phyloP scores from a whole-genome alignment of 75 land plant genomes.

The Selaginella moellendorffii region DNA sequence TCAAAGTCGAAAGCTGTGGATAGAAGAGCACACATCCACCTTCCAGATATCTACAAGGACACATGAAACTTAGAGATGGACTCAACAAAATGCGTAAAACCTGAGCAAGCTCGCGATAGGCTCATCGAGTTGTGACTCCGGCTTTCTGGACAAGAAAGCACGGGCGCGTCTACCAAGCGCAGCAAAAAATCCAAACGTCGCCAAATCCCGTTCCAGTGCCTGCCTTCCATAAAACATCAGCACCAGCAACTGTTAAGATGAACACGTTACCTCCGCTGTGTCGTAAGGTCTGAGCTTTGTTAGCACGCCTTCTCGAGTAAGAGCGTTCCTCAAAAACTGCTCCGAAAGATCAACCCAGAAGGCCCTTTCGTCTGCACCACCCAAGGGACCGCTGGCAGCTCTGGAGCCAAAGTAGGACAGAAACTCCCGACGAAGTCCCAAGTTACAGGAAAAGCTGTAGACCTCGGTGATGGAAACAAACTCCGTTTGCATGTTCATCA shows the following conservation, averaged over 20 bases:
- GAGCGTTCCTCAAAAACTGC: constrained; percentile 59
- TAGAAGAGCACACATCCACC: constrained; percentile 85
- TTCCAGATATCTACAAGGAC: constrained; percentile 54
- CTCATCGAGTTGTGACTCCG: constrained; percentile 35
- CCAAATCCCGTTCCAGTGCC: constrained; percentile 89
- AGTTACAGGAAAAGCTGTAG: constrained; percentile 45
- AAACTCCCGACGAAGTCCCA: constrained; percentile 75
- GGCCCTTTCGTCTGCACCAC: constrained; percentile 38
- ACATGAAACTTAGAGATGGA: not conserved
- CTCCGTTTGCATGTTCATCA: constrained; percentile 73
- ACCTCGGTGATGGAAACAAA: constrained; percentile 50
- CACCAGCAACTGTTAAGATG: not conserved
- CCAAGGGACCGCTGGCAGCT: constrained; percentile 39
- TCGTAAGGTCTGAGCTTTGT: constrained; percentile 70
- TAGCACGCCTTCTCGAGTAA: constrained; percentile 71
- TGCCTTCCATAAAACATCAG: constrained; percentile 18
- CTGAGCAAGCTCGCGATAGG: constrained; percentile 60
- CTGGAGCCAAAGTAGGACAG: constrained; percentile 73
- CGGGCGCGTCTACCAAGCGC: constrained; percentile 83
- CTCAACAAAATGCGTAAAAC: constrained; percentile 18
- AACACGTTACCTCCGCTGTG: constrained; percentile 66
- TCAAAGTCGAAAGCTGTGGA: constrained; percentile 79
- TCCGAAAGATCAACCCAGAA: constrained; percentile 86
- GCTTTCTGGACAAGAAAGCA: constrained; percentile 40
- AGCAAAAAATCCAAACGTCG: constrained; percentile 88